phyloP scores from a whole-genome alignment of 257 asterid genomes.

The Striga asiatica region DNA sequence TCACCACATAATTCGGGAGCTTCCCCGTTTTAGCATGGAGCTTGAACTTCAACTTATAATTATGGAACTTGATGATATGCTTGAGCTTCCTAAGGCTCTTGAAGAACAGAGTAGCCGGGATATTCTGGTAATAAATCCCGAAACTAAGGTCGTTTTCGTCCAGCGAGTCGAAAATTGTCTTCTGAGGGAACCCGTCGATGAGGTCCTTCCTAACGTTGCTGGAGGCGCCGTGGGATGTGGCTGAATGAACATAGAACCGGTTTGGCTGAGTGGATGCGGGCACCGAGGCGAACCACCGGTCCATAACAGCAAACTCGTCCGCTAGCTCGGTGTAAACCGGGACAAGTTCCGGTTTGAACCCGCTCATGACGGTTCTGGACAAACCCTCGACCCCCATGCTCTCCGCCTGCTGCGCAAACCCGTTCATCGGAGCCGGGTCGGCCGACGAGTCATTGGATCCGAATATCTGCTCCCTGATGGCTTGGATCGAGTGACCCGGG shows the following conservation, averaged over 20 bases:
- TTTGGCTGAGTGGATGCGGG: constrained; percentile 98
- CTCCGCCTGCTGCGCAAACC: constrained; percentile 88
- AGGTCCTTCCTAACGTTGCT: constrained; percentile 86
- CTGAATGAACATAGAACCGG: constrained; percentile 89
- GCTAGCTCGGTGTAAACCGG: constrained; percentile 71
- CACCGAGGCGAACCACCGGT: constrained; percentile 94
- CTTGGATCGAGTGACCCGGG: constrained; percentile 96
- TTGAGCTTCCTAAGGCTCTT: constrained; percentile 69
- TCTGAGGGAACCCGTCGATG: constrained; percentile 84
- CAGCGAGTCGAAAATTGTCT: constrained; percentile 85
- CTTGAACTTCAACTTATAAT: constrained; percentile 48
- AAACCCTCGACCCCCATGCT: constrained; percentile 55
- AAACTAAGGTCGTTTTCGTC: constrained; percentile 68
- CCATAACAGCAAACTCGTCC: constrained; percentile 69
- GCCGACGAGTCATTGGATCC: constrained; percentile 50
- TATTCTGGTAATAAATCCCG: constrained; percentile 90
- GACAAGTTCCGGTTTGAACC: constrained; percentile 64
- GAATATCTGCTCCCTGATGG: constrained; percentile 85
- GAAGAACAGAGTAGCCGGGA: constrained; percentile 85
- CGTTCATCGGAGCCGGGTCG: constrained; percentile 92
- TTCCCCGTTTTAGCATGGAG: constrained; percentile 61
- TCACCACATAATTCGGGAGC: constrained; percentile 79
- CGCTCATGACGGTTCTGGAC: constrained; percentile 71
- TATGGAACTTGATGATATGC: constrained; percentile 48
- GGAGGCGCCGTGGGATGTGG: constrained; percentile 97